A percentile compares a stretch with the other conserved stretches of the same genome.
Conservation (phyloP, 768 basidiomycete genomes). For the Phaeotremella skinneri region DNA sequence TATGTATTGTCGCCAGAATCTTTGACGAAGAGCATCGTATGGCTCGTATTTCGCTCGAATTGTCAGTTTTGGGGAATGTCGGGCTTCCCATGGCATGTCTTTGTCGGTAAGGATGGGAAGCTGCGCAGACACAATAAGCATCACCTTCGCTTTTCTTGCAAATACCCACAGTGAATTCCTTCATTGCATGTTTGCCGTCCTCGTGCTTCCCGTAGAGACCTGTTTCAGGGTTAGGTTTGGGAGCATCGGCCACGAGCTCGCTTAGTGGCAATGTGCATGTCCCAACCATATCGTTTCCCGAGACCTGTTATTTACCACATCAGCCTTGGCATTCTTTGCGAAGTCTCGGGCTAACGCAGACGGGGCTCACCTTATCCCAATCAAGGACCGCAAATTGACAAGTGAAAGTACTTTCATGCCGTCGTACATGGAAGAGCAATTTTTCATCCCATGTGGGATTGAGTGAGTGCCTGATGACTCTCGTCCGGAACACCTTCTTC, state of each 20-base stretch:
- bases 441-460: slow-evolving; percentile 95
- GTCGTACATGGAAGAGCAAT: slow-evolving; percentile 86
- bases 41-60: slow-evolving; percentile 88
- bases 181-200: slow-evolving; percentile 65
- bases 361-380: slow-evolving; percentile 74
- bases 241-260: slow-evolving; percentile 66
- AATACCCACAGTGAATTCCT: slow-evolving; percentile 59
- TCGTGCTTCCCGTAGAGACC: slow-evolving; percentile 60
- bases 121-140: slow-evolving; percentile 21
- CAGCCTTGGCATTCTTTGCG: neutral
- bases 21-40: slow-evolving; percentile 83
- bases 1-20: slow-evolving; percentile 85
- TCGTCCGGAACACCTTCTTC: slow-evolving; percentile 91
- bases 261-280: slow-evolving; percentile 69
- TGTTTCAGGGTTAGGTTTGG: slow-evolving; percentile 60
- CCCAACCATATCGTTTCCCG: slow-evolving; percentile 79
- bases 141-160: neutral
- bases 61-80: slow-evolving; percentile 60
- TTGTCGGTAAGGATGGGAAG: slow-evolving; percentile 64
- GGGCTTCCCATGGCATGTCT: slow-evolving; percentile 68
- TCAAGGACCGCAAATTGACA: slow-evolving; percentile 82
- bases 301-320: slow-evolving; percentile 26
- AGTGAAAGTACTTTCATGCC: slow-evolving; percentile 75
- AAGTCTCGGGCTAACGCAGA: neutral
- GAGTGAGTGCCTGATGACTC: slow-evolving; percentile 53